Conservation (phyloP, 108 stramenopile genomes). For the Pseudonitzschia delicatissima region DNA sequence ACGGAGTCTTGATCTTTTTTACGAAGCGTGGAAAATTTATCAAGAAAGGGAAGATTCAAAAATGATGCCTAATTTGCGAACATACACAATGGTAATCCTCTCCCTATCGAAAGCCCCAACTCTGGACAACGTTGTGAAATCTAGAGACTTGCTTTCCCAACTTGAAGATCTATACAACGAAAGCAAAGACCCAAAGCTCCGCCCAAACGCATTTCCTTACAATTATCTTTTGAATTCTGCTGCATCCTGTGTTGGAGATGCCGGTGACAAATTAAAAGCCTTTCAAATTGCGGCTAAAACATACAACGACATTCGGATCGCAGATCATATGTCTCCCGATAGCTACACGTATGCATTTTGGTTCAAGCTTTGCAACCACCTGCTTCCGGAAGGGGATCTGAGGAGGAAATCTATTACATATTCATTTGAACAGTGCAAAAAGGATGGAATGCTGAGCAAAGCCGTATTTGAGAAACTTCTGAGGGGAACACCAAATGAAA, state of each 20-base stretch:
- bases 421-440: conserved; percentile 68
- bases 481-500: conserved; percentile 35
- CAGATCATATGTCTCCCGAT: conserved; percentile 40
- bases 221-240: conserved; percentile 55
- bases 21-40: conserved; percentile 27
- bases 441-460: conserved; percentile 53
- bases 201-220: conserved; percentile 40
- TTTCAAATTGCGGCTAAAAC: conserved; percentile 44
- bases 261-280: conserved; percentile 30
- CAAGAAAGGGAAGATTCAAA: conserved; percentile 23
- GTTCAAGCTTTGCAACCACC: conserved; percentile 74
- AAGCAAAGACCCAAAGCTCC: conserved; percentile 24
- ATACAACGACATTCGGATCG: conserved; percentile 40
- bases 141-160: conserved; percentile 33
- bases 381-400: conserved; percentile 49
- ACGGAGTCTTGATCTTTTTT: conserved; percentile 26
- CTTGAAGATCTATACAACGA: conserved; percentile 40
- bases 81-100: conserved; percentile 44
- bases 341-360: conserved; percentile 80
- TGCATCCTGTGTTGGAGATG: conserved; percentile 30
- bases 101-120: conserved; percentile 23
- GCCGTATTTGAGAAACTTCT: conserved; percentile 58
- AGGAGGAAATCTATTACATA: conserved; percentile 47
- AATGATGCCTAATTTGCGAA: conserved; percentile 43
- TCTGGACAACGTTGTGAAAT: conserved; percentile 21